These are phyloP conservation scores for Paramecium primaurelia DNA, from an alignment of 73 alveolate species.

Conservation along the genomic window DNA sequence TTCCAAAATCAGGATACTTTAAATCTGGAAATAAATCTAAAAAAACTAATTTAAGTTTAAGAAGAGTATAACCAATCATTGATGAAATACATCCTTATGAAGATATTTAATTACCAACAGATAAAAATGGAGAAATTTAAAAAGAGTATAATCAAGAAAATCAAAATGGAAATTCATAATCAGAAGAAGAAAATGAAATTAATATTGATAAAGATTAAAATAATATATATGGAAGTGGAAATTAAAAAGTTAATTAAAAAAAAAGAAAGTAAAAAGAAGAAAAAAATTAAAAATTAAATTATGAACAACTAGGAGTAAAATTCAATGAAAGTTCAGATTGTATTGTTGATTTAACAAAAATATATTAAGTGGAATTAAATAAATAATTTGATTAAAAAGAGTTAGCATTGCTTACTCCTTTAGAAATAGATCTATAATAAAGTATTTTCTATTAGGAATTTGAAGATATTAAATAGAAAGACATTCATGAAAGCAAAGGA, in stretches of 20 bases:
- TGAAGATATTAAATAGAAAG: neutral
- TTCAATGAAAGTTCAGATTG: neutral
- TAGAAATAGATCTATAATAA: neutral
- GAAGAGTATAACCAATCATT: neutral
- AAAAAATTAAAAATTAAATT: neutral
- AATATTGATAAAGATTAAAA: neutral
- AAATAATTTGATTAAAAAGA: neutral
- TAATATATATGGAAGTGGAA: neutral
- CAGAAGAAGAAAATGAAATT: neutral
- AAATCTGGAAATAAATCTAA: neutral
- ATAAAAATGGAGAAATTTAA: neutral
- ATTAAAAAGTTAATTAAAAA: neutral
- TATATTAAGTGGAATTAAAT: neutral
- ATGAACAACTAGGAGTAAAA: neutral
- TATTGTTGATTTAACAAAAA: neutral
- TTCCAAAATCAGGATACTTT: neutral
- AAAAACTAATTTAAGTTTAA: neutral
- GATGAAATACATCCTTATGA: neutral
- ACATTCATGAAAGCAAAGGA: neutral
- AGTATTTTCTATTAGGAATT: neutral
- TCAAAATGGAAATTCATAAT: neutral
- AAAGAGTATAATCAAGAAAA: neutral
- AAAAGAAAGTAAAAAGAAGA: neutral
- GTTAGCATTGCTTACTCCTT: neutral
- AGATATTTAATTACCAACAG: neutral